A percentile compares a stretch with the other conserved stretches of the same genome.
Conservation (phyloP, 768 basidiomycete genomes). For the Asterophora parasitica region DNA sequence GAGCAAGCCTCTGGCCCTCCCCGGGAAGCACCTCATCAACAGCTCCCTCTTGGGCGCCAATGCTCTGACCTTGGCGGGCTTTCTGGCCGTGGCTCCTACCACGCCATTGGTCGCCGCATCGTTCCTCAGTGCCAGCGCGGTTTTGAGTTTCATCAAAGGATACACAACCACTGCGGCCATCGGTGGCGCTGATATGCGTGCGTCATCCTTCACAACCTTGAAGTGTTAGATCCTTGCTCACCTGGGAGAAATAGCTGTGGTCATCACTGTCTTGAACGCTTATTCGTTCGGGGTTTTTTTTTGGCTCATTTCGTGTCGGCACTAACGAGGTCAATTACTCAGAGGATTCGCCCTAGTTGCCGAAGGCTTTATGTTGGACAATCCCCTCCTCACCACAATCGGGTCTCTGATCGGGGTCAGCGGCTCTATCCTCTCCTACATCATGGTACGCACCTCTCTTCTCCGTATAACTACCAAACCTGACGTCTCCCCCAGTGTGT, state of each 20-base stretch:
- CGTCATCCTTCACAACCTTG: conserved; percentile 23
- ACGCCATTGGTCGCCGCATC: conserved; percentile 74
- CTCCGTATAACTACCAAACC: no score
- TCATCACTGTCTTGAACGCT: conserved; percentile 87
- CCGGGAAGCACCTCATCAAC: conserved; percentile 77
- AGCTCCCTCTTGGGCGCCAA: conserved; percentile 68
- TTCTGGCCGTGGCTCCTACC: conserved; percentile 63
- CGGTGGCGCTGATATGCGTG: conserved; percentile 92
- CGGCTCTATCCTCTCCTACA: conserved; percentile 87
- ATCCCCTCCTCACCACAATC: conserved; percentile 76
- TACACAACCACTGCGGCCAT: conserved; percentile 89
- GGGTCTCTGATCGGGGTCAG: conserved; percentile 87
- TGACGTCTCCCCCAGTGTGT: conserved; percentile 54
- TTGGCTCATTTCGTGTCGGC: background rate
- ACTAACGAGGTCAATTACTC: background rate
- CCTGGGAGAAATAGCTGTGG: conserved; percentile 53
- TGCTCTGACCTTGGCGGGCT: conserved; percentile 68
- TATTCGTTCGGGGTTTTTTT: conserved; percentile 58
- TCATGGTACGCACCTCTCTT: conserved; percentile 58
- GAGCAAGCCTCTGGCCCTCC: conserved; percentile 65
- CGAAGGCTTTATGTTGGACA: conserved; percentile 91
- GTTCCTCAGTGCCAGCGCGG: conserved; percentile 67
- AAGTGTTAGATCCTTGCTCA: conserved; percentile 7
- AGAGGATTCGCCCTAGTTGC: conserved; percentile 85
- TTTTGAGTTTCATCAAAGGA: conserved; percentile 81